phyloP scores from a whole-genome alignment of 805 yeast genomes.

The Lipomyces starkeyi region DNA sequence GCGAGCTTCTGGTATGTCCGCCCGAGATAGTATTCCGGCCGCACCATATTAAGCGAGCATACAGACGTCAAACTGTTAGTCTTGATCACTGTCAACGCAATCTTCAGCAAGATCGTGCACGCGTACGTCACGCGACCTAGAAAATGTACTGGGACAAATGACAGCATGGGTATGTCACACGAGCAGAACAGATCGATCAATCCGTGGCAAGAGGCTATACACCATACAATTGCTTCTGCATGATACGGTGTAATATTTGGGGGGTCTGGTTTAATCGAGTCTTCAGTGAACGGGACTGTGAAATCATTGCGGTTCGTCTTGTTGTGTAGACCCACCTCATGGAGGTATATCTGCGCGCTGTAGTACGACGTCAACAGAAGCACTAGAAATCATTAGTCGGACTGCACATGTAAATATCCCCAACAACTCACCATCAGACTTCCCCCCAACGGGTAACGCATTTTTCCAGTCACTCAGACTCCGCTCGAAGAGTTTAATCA shows the following conservation, averaged over 20 bases:
- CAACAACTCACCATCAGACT: background rate
- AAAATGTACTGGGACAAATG: constrained; percentile 14
- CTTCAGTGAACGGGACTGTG: constrained; percentile 22
- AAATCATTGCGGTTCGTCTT: constrained; percentile 22
- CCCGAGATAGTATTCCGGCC: constrained; percentile 32
- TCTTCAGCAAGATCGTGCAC: constrained; percentile 27
- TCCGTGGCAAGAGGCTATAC: constrained; percentile 26
- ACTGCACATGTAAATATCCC: background rate
- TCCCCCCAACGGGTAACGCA: background rate
- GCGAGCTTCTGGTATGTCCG: constrained; percentile 17
- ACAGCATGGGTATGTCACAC: constrained; percentile 7
- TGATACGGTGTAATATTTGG: constrained; percentile 18
- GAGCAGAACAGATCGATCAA: constrained; percentile 25
- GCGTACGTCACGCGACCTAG: constrained; percentile 29
- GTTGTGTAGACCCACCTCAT: constrained; percentile 30
- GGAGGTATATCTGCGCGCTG: constrained; percentile 24
- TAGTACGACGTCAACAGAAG: constrained; percentile 17
- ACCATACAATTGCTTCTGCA: constrained; percentile 31
- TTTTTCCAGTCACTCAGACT: constrained; percentile 19
- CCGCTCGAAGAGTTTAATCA: constrained; percentile 24
- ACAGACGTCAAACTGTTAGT: constrained; percentile 14
- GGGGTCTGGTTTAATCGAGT: constrained; percentile 7
- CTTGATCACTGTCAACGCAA: constrained; percentile 18
- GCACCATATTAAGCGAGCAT: constrained; percentile 21
- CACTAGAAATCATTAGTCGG: constrained; percentile 1